phyloP scores from a whole-genome alignment of 345 rosid genomes.

The Gossypium mustelinum region DNA sequence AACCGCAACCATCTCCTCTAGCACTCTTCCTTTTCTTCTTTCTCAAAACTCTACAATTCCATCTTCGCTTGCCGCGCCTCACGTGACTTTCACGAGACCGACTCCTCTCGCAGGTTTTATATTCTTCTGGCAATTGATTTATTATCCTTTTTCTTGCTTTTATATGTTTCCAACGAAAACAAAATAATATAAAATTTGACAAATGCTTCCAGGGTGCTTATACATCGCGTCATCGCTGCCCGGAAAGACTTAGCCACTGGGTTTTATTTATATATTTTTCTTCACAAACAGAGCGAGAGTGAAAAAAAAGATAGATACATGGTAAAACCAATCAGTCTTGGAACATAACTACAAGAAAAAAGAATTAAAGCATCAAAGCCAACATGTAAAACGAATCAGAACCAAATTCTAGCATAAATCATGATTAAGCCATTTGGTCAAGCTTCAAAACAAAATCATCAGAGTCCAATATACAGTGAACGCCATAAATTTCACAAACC shows the following conservation, averaged over 20 bases:
- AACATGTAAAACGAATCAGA: not conserved
- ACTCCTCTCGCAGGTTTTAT: too few relatives aligned
- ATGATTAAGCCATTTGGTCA: not conserved
- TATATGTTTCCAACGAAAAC: too few relatives aligned
- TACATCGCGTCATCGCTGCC: too few relatives aligned
- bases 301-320: too few relatives aligned
- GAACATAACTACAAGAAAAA: not conserved
- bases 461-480: not conserved
- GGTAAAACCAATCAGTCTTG: not conserved
- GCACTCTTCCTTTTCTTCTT: not conserved
- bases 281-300: too few relatives aligned
- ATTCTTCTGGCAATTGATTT: too few relatives aligned
- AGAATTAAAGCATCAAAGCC: conserved; percentile 8
- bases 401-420: not conserved
- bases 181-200: too few relatives aligned
- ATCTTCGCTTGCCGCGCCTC: conserved; percentile 6
- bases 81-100: not conserved
- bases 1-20: not conserved
- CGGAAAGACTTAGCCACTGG: too few relatives aligned
- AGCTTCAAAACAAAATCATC: not conserved
- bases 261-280: too few relatives aligned
- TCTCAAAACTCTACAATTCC: not conserved
- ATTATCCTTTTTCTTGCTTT: too few relatives aligned
- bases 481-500: not conserved
- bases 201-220: too few relatives aligned